Evolutionary conservation across 495 filamentous ascomycete genomes (phyloP), one percentile per base, ranked within the genome.

Genomic region (Penicillium longicatenatum): DNA sequence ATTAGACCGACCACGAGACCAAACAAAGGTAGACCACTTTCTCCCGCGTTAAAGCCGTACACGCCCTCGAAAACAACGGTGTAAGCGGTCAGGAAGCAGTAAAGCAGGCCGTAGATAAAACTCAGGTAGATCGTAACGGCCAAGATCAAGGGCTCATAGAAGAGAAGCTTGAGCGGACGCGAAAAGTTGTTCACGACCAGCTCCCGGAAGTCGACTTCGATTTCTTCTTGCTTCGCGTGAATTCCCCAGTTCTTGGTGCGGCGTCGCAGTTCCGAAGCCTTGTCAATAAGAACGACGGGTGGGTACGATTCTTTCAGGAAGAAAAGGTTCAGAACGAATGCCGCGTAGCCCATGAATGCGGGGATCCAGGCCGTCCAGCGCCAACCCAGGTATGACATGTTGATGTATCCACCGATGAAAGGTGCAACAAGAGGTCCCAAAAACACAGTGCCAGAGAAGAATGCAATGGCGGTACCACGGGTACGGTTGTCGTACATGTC

Each of bases 191-290:
- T 72, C 2, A 68, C 44, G 6, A 72, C 64, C 47, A 82, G 69
- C 46, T 93, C 89, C 19, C 76, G 72, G 62, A 95, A 78, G 71
- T 94, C 89, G 53, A 97, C 80, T 69, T 95, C 91, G 59, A 95
- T 92, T 75, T 96, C 91, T 65, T 96, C 92, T 70, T 96, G 91
- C 69, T 91, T 93, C 41, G 92, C 92, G 73, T 96, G 93, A 61
- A 97, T 95, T 46, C 91, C 90, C 91, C 93, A 96, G 75, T 96
- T 94, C 67, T 86, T 83, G 1, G 92, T 96, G 39, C 89, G 76
- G 7, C 90, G 89, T 42, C 93, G 89, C 24, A 97, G 77, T 55
- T 92, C 86, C 0, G 82, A 65, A 2, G 93, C 93, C 74, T 96
- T 96, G 6, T 72, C 66, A 39, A 93, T 82, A 0, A 96, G 79